Base-by-base conservation (phyloP, 192 early-diverging fungal genomes). In the Linnemannia elongata region DNA sequence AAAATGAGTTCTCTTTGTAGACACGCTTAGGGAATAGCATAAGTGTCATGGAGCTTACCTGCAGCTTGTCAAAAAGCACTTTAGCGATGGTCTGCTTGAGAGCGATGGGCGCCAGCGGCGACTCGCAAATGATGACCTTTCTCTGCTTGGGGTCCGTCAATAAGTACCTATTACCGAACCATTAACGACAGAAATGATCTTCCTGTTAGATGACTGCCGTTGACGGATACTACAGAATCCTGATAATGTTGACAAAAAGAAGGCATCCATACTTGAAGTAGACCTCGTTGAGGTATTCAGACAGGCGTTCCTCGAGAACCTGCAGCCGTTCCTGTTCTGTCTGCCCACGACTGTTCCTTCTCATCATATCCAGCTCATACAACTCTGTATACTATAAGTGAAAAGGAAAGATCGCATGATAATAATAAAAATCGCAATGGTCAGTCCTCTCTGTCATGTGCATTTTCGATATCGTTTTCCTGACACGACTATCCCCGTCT, bases 101-200 rank as follows among this genome's bases (percentile, higher is more conserved):
- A 22, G 84, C 87, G 6, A 94, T 78, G 0, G 96, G 96, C 45
- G 94, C 79, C 88, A 97, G 82, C 0, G 94, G 92, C 2, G 95
- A 92, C 85, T 97, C 97, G 68, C 92, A 94, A 24, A 98, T 75
- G 27, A 96, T 93, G 17, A 98, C 96, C 80, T 96, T 97, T 42
- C 96, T 92, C 66, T 94, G 91, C 84, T 96, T 96, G 15, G 97
- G 90, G 82, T 98, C 97, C 6, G 95, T 93, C 74, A 98, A 78
- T 36, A 97, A 82, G n/a, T 94, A 89, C 54, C 90, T 92, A 69
- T 88, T 70, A 41, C 78, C 74, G 44, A 85, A 35, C 33, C n/a
- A 73, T 55, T 57, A 69, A 79, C 30, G 80, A 69, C 68, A 27
- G 13, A 44, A n/a, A 33, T 33, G 30, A 66, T 12, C 30, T 12